Evolutionary conservation across 2,329 filamentous ascomycete genomes (phyloP).

Genomic region (Sarocladium strictum): DNA sequence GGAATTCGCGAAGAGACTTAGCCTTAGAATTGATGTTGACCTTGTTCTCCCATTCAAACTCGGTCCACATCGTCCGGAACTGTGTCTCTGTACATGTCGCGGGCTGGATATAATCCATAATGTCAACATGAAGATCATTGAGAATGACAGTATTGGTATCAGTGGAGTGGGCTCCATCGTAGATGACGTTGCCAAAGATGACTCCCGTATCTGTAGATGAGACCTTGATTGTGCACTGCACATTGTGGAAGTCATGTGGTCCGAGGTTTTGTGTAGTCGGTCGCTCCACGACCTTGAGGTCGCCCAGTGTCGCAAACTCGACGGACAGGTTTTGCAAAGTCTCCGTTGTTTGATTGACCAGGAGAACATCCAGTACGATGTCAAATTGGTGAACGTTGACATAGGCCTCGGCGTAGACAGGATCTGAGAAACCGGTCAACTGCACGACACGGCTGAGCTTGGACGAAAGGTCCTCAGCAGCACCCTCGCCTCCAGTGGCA

Average conservation of each 20-base stretch:
- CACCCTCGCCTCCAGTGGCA: slow-evolving; percentile 84
- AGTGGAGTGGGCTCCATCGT: slow-evolving; percentile 86
- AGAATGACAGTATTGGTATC: slow-evolving; percentile 97
- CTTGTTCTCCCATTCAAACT: slow-evolving; percentile 99
- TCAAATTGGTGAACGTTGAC: slow-evolving; percentile 99
- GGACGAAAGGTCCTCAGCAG: slow-evolving; percentile 78
- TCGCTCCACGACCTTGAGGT: slow-evolving; percentile 95
- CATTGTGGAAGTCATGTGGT: slow-evolving; percentile 94
- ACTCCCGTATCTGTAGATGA: slow-evolving; percentile 97
- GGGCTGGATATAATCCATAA: slow-evolving; percentile 99
- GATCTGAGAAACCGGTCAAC: slow-evolving; percentile 94
- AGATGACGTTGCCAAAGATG: slow-evolving; percentile 98
- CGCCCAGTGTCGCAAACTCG: slow-evolving; percentile 95
- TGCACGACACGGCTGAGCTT: slow-evolving; percentile 96
- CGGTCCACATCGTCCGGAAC: slow-evolving; percentile 99
- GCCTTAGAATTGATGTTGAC: slow-evolving; percentile 99
- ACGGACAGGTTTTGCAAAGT: slow-evolving; percentile 96
- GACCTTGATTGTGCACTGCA: slow-evolving; percentile 98
- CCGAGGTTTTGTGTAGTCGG: slow-evolving; percentile 94
- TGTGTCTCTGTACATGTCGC: slow-evolving; percentile 95
- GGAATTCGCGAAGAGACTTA: slow-evolving; percentile 83
- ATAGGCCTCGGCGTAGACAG: slow-evolving; percentile 98
- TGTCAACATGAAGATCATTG: slow-evolving; percentile 96
- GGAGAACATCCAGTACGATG: slow-evolving; percentile 89
- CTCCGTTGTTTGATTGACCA: slow-evolving; percentile 96